Percentiles rank a stretch among this genome's conserved stretches.
phyloP scores from a whole-genome alignment of 2,329 filamentous ascomycete species.

The Neonectria coccinea region DNA sequence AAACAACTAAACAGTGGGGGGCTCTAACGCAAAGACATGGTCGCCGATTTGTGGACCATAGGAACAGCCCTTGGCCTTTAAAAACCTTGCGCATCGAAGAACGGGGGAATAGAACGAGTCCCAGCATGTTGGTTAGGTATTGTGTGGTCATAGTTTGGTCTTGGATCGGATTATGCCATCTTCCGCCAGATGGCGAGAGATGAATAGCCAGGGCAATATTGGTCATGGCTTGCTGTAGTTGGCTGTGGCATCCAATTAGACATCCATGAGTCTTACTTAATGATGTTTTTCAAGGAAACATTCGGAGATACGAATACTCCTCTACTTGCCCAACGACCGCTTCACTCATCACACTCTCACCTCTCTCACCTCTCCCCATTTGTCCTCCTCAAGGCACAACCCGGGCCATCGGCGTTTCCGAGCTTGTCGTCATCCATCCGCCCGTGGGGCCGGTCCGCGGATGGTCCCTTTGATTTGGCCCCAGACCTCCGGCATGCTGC shows the following conservation, averaged over 20 bases:
- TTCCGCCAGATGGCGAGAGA: conserved; percentile 32
- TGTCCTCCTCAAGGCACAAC: not conserved
- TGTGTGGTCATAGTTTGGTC: conserved; percentile 25
- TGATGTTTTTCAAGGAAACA: not conserved
- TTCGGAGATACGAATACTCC: not conserved
- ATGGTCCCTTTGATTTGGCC: not conserved
- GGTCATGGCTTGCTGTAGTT: conserved; percentile 21
- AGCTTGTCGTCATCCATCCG: not conserved
- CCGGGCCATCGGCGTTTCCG: conserved; percentile 13
- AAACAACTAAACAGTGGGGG: conserved; percentile 39
- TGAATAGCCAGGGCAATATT: conserved; percentile 23
- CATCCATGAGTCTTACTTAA: not conserved
- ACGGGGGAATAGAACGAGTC: conserved; percentile 4
- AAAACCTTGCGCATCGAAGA: not conserved
- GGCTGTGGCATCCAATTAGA: conserved; percentile 26
- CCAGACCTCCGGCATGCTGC: not conserved
- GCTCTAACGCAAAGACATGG: conserved; percentile 6
- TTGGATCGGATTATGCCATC: conserved; percentile 37
- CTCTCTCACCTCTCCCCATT: not conserved
- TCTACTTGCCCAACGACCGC: not conserved
- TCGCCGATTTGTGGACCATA: not conserved
- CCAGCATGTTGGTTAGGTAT: conserved; percentile 3
- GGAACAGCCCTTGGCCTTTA: not conserved
- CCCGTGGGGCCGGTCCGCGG: not conserved
- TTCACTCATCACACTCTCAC: not conserved